Base-by-base conservation (phyloP, 371 early-diverging fungal genomes). In the Encephalitozoon hellem region DNA sequence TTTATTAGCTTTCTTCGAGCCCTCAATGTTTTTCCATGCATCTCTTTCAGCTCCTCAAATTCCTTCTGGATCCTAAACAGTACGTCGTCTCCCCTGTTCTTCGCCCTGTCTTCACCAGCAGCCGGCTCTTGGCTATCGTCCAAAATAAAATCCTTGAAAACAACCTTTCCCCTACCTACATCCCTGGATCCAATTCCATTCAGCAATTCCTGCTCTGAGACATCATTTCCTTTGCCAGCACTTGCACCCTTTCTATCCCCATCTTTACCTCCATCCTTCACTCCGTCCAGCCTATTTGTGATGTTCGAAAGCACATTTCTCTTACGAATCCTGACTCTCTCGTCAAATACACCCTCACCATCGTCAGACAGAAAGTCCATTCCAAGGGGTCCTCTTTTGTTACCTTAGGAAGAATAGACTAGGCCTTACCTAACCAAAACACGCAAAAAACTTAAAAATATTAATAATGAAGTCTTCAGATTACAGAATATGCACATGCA, bases 41-140 rank as follows among this genome's bases (percentile, higher is more conserved):
- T 26, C 18, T 80, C 80, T 59, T 76, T 80, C n/a, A 80, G 69
- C 12, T 69, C 67, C 18, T 47, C 69, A 34, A 80, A 67, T 65
- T 80, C 80, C 39, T 72, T 67, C 41, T 76, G 73, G n/a, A 80
- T 73, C 26, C 28, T 67, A 5, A 38, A 69, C 4, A 76, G 59
- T 42, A 77, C 72, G 21, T 28, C 41, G 39, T 21, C n/a, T 53
- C 67, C 66, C 55, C 65, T 69, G 25, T 12, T 42, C 15, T 43
- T 23, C 28, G 49, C 52, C 6, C 67, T 63, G 6, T 15, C 15
- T 28, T 26, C 30, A 4, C 23, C 43, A n/a, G 38, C 55, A 0
- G 32, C 49, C 43, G 25, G 52, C 15, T 26, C 47, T 42, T 28
- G 30, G 11, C 45, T 52, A 28, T 9, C 49, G 9, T 59, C 34